Evolutionary conservation across 306 rosid species (phyloP), one percentile per base, ranked within the genome.

Genomic region (Glycine latifolia): DNA sequence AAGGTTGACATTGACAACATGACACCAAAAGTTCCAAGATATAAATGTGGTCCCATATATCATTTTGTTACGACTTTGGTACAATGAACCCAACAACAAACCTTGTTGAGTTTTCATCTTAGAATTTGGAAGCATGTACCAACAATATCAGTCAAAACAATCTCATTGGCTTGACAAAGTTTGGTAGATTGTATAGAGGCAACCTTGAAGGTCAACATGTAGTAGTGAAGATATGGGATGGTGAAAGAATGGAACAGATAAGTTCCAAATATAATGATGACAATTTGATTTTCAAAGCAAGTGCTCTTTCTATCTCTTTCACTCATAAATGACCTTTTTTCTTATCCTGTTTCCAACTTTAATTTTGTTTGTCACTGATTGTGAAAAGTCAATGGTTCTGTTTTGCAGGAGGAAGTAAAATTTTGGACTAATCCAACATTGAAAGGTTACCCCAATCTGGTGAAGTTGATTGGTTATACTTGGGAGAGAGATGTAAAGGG

Each of bases 161-260:
- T 77, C 69, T 85, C 74, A 86, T 91, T 37, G 91, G 89, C 71
- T 44, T 59, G 12, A 85, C 90, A 14, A 88, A 89, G 37, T 86
- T 86, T 75, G 87, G 89, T 3, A 88, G 79, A 85, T 67, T 88
- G 71, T 93, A 81, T 79, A 87, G 91, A 79, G 92, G 87, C 14
- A 71, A 50, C 65, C 75, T 87, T 20, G 85, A 81, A 61, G 67
- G 78, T 82, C 81, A 73, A 79, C 78, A 77, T 66, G 87, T 87
- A 33, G 72, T 84, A 7, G 87, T 89, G 47, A 91, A 88, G 84
- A 81, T 87, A 47, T 88, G 87, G 86, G 91, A 91, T 68, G 76
- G 78, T 60, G 77, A 74, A 10, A 84, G 75, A 53, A 81, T 85
- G 69, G 79, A 79, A 15, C 35, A 13, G 68, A n/a, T 74, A 9